Base-by-base conservation (phyloP, 345 rosid species). In the Boechera stricta region DNA sequence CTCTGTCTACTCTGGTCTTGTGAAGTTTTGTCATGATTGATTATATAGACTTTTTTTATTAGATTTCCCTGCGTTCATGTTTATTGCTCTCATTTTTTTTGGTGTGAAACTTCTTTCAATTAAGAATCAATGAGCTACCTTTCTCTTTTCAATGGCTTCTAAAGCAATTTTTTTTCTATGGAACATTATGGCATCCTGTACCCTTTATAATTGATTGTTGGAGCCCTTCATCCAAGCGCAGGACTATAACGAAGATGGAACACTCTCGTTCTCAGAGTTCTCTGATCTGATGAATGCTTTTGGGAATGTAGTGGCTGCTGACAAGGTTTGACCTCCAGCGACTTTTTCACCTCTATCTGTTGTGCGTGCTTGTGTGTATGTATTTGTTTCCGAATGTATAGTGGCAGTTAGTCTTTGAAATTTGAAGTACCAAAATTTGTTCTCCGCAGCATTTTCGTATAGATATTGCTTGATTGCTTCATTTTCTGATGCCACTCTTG, bases 221-320 rank as follows among this genome's bases (percentile, higher is more conserved):
- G 82, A 73, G 64, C 60, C 36, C 35, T 74, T 69, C 59, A n/a
- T 44, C 61, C 44, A 49, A 67, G 26, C 39, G 61, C 87, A 94
- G 98, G 98, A 94, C 79, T 85, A 84, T 72, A 61, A 94, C 68
- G 88, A 80, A 81, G 97, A 94, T 84, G 98, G 98, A 65, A 77
- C 64, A 16, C 97, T 94, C 69, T 89, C 98, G 26, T 85, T 89
- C 77, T 80, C 93, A 1, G 98, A 94, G 83, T 94, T 94, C 78
- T 88, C 89, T 15, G 89, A 87, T 82, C 84, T 94, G 80, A 87
- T 92, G 33, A 74, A 82, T 80, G 97, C 95, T 73, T 94, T 94
- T 84, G 98, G 98, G 67, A 94, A 92, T 80, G 80, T 67, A 66
- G 85, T 86, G 62, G 98, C 98, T 32, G 83, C 82, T 73, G 56